A percentile compares a stretch with the other conserved stretches of the same genome.
Conservation (phyloP, 2,329 filamentous ascomycete genomes). For the Juglanconis juglandina region DNA sequence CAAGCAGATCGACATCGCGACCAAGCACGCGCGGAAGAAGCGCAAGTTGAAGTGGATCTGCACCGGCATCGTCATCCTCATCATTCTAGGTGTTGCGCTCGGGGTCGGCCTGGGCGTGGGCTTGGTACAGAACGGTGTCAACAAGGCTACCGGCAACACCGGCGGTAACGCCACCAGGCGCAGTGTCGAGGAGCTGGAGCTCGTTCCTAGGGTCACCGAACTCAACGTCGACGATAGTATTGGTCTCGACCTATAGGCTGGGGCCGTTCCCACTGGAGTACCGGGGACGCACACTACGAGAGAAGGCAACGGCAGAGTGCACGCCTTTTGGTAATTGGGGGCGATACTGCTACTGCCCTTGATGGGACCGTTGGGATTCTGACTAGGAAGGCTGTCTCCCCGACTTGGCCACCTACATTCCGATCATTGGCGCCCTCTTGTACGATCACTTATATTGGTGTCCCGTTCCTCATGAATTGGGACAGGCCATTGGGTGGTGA, state of each 20-base stretch:
- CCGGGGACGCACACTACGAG: not conserved
- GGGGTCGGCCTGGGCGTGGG: conserved; percentile 53
- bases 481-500: no score
- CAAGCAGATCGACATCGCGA: conserved; percentile 65
- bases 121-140: conserved; percentile 24
- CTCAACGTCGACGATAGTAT: not conserved
- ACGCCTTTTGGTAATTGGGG: not conserved
- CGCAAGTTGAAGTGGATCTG: conserved; percentile 83
- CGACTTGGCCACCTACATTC: no score
- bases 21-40: conserved; percentile 61
- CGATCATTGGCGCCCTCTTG: no score
- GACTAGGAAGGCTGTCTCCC: no score
- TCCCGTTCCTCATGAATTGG: no score
- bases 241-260: not conserved
- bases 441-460: no score
- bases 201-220: not conserved
- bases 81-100: conserved; percentile 52
- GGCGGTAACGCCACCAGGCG: not conserved
- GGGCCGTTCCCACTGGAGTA: not conserved
- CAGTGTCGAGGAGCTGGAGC: not conserved
- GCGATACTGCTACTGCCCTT: no score
- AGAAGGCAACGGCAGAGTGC: not conserved
- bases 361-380: no score
- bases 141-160: not conserved
- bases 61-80: conserved; percentile 57